These are phyloP conservation scores for Rhypophila decipiens DNA, from an alignment of 495 filamentous ascomycete genomes.

Conservation along the genomic window DNA sequence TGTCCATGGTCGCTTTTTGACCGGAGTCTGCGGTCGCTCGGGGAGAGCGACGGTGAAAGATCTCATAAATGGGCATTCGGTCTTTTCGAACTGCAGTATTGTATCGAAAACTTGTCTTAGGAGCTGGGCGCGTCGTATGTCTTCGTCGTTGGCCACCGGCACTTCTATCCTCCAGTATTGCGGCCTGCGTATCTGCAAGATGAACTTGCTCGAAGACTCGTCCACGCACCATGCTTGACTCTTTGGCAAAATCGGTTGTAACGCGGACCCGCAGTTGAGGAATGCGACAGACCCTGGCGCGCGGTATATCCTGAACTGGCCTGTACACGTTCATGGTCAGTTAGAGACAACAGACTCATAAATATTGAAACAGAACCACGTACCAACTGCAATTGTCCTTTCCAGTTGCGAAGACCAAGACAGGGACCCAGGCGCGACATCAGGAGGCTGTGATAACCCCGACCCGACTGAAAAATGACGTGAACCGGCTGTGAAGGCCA, in stretches of 20 bases:
- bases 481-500: slow-evolving; percentile 53
- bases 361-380: slow-evolving; percentile 12
- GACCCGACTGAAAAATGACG: slow-evolving; percentile 27
- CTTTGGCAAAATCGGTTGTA: slow-evolving; percentile 79
- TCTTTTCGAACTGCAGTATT: slow-evolving; percentile 78
- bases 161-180: slow-evolving; percentile 88
- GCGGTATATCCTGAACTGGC: slow-evolving; percentile 71
- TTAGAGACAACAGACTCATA: background rate
- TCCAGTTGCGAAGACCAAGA: slow-evolving; percentile 72
- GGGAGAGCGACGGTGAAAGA: slow-evolving; percentile 71
- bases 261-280: slow-evolving; percentile 70
- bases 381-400: slow-evolving; percentile 73
- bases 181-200: slow-evolving; percentile 69
- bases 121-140: slow-evolving; percentile 52
- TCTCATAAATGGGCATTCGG: slow-evolving; percentile 75
- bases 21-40: slow-evolving; percentile 56
- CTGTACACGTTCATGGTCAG: slow-evolving; percentile 30
- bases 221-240: slow-evolving; percentile 92
- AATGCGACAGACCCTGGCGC: slow-evolving; percentile 78
- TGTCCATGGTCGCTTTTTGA: slow-evolving; percentile 63
- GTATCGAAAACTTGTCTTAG: slow-evolving; percentile 63
- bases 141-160: slow-evolving; percentile 53
- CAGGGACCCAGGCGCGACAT: slow-evolving; percentile 49
- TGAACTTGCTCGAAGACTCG: slow-evolving; percentile 69
- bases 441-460: slow-evolving; percentile 30